Base-by-base conservation (phyloP, 225 moss, liverwort and hornwort species). In the Pleurozium schreberi region DNA sequence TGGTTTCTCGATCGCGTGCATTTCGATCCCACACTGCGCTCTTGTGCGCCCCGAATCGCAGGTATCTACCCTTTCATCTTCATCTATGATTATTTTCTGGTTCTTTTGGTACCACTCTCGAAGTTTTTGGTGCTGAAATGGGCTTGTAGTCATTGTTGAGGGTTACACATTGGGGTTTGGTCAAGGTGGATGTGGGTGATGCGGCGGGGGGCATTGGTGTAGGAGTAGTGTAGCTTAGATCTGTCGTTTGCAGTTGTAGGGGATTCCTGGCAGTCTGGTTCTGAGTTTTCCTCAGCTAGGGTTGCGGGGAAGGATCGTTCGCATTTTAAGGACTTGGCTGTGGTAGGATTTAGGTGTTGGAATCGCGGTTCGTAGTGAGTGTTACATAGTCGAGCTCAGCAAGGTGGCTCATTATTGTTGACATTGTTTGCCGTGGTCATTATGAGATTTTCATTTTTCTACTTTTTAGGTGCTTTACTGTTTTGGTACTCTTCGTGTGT, bases 91-190 rank as follows among this genome's bases (percentile, higher is more conserved):
- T 26, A 4, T 36, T 70, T 55, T 18, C 43, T 55, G 73, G 11
- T 63, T 82, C 30, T 38, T 84, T 81, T 60, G 75, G 36, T 76
- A 53, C 61, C 52, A 87, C 81, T 57, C 43, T 87, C 58, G 67
- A 40, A 38, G 65, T 50, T 81, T 84, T 85, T 47, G 87, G 78
- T 42, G 62, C 81, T n/a, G 77, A 58, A 80, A 88, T 80, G 89
- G 31, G 80, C 57, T 71, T 66, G 64, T 63, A 53, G 64, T 78
- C n/a, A 47, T 68, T 43, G 45, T 30, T 33, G 43, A 85, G 82
- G 86, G 87, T 83, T 90, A 59, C 68, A 18, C n/a, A 17, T 73
- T 84, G 88, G 74, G 88, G 89, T 91, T 91, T 87, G 79, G 84
- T 84, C n/a, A 55, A 71, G 45, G 30, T 80, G 52, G 87, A 62